Evolutionary conservation across 805 yeast species (phyloP).

Genomic region (Wickerhamomyces chambardii): DNA sequence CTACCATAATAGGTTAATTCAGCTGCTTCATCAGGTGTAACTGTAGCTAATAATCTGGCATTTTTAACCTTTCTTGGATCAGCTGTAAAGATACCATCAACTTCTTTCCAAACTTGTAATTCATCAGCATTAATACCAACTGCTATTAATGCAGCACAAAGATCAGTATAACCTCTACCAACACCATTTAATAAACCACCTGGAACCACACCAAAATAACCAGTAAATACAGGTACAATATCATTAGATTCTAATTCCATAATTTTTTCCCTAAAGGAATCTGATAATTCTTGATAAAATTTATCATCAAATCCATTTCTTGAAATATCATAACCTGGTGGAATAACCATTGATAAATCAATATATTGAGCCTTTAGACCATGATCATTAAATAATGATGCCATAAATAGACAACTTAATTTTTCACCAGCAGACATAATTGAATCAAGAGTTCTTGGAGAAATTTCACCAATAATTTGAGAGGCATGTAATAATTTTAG

Average conservation of each 20-base stretch:
- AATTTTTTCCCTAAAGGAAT: conserved; percentile 41
- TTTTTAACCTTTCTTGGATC: conserved; percentile 93
- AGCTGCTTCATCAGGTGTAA: conserved; percentile 98
- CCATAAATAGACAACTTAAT: conserved; percentile 82
- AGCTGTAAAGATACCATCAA: conserved; percentile 97
- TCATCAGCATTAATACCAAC: conserved; percentile 92
- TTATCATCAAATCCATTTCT: conserved; percentile 52
- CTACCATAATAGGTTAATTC: conserved; percentile 97
- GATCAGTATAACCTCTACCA: conserved; percentile 96
- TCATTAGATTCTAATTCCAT: conserved; percentile 26
- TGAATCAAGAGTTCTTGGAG: conserved; percentile 78
- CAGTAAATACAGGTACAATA: conserved; percentile 85
- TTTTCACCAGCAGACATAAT: conserved; percentile 94
- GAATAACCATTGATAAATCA: conserved; percentile 68
- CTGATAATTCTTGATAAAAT: conserved; percentile 51
- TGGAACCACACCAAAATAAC: conserved; percentile 93
- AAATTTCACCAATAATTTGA: conserved; percentile 84
- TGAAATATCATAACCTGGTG: conserved; percentile 46
- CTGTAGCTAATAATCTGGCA: conserved; percentile 77
- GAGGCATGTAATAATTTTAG: conserved; percentile 76
- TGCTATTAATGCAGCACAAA: conserved; percentile 95
- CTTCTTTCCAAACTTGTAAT: conserved; percentile 97
- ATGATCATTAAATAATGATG: conserved; percentile 73
- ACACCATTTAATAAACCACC: conserved; percentile 90
- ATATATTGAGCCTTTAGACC: conserved; percentile 75